Evolutionary conservation across 345 rosid genomes (phyloP).

Genomic region (Salix suchowensis): DNA sequence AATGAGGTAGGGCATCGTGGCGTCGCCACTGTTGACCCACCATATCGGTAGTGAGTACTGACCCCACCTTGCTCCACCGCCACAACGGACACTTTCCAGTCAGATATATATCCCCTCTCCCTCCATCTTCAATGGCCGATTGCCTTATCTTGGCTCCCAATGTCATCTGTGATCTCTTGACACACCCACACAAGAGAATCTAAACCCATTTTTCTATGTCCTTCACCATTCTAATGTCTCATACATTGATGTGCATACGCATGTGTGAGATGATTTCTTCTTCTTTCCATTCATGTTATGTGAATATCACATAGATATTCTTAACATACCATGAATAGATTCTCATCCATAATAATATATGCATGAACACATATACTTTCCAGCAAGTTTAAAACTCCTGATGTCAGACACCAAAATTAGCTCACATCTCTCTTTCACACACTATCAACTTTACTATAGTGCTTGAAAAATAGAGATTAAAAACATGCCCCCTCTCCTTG

Average conservation of each 20-base stretch:
- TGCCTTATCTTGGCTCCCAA: slow-evolving; percentile 11
- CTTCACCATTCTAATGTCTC: background rate
- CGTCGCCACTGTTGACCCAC: background rate
- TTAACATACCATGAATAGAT: background rate
- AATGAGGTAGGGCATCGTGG: background rate
- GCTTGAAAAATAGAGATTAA: background rate
- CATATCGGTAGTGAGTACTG: too few species aligned
- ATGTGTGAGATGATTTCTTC: too few species aligned
- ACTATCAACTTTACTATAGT: background rate
- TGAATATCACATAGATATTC: too few species aligned
- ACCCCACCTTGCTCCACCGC: background rate
- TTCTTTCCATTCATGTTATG: too few species aligned
- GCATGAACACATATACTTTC: background rate
- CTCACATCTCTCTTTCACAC: slow-evolving; percentile 1
- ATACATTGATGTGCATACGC: too few species aligned
- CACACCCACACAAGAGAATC: slow-evolving; percentile 4
- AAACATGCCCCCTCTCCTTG: slow-evolving; percentile 13
- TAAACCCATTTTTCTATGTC: background rate
- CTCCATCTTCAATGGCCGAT: background rate
- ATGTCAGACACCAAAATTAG: background rate
- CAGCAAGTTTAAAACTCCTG: slow-evolving; percentile 7
- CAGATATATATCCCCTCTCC: slow-evolving; percentile 13
- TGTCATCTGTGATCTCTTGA: slow-evolving; percentile 1
- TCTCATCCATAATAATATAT: background rate
- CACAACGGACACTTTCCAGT: slow-evolving; percentile 1